Evolutionary conservation across 1,284 basidiomycete genomes (phyloP).

Genomic region (Cryptococcus sp.): DNA sequence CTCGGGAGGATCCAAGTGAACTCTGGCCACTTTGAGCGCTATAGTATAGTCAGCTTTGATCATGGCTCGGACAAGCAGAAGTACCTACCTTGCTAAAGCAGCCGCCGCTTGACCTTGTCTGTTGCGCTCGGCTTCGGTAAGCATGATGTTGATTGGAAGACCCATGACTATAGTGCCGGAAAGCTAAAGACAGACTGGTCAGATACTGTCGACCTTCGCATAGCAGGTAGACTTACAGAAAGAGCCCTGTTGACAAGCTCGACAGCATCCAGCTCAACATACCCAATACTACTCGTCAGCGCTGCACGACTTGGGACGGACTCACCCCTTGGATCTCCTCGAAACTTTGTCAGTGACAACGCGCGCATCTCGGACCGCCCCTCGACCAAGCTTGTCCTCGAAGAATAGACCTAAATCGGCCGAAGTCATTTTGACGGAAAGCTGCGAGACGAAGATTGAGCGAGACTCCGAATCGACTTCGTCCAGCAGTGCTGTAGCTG

Average conservation of each 20-base stretch:
- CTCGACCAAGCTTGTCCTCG: slow-evolving; percentile 91
- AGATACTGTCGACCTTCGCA: neutral
- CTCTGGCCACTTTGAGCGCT: neutral
- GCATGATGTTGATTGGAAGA: slow-evolving; percentile 91
- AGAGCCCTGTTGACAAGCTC: slow-evolving; percentile 90
- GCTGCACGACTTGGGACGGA: slow-evolving; percentile 5
- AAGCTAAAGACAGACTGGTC: slow-evolving; percentile 29
- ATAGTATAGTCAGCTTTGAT: neutral
- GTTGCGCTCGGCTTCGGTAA: slow-evolving; percentile 94
- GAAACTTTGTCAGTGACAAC: slow-evolving; percentile 93
- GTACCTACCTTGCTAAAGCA: slow-evolving; percentile 4
- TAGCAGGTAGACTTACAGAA: slow-evolving; percentile 58
- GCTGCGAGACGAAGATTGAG: slow-evolving; percentile 97
- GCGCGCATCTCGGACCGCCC: slow-evolving; percentile 87
- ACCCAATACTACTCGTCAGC: slow-evolving; percentile 69
- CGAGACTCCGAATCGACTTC: slow-evolving; percentile 81
- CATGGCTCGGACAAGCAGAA: neutral
- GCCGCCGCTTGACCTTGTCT: slow-evolving; percentile 56
- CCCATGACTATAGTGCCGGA: slow-evolving; percentile 95
- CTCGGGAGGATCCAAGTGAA: neutral
- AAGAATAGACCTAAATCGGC: slow-evolving; percentile 98
- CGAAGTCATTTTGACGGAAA: slow-evolving; percentile 91
- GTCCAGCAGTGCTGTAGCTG: slow-evolving; percentile 49
- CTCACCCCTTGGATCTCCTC: slow-evolving; percentile 91
- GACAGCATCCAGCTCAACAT: slow-evolving; percentile 90